Evolutionary conservation across 1,139 yeast genomes (phyloP).

Genomic region (Pichia sp.): DNA sequence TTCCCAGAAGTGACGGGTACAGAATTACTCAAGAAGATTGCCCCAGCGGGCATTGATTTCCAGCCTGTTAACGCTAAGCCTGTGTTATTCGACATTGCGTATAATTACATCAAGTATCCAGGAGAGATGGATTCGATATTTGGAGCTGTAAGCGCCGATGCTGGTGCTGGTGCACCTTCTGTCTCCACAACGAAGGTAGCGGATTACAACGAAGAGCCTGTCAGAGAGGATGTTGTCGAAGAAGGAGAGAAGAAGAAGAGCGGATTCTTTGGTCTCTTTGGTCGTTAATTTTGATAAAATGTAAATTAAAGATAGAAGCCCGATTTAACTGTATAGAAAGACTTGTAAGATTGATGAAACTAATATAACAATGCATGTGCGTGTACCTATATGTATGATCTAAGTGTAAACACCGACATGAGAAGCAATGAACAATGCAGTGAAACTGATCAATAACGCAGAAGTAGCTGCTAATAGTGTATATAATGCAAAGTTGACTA

Average conservation of each 20-base stretch:
- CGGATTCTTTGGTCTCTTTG: conserved; percentile 44
- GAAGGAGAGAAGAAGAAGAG: conserved; percentile 29
- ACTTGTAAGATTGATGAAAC: conserved; percentile 25
- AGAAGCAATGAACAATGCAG: conserved; percentile 24
- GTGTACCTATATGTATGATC: neutral
- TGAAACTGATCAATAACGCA: conserved; percentile 22
- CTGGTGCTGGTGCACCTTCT: no score
- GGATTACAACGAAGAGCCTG: neutral
- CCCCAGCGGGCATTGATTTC: conserved; percentile 35
- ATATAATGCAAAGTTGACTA: conserved; percentile 10
- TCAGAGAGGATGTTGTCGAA: conserved; percentile 1
- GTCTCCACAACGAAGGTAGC: no score
- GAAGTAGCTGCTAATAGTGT: conserved; percentile 15
- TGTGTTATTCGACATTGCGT: conserved; percentile 84
- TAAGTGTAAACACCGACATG: conserved; percentile 26
- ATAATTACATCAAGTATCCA: conserved; percentile 59
- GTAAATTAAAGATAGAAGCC: neutral
- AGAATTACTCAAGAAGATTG: conserved; percentile 36
- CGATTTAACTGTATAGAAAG: conserved; percentile 23
- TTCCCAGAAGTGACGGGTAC: conserved; percentile 35
- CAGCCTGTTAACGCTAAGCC: conserved; percentile 72
- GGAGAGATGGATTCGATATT: conserved; percentile 4
- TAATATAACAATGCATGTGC: conserved; percentile 24
- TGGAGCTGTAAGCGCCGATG: neutral
- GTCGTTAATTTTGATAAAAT: conserved; percentile 27